These are phyloP conservation scores for Fusarium tuaranense DNA, from an alignment of 2,329 filamentous ascomycete genomes.

Conservation along the genomic window DNA sequence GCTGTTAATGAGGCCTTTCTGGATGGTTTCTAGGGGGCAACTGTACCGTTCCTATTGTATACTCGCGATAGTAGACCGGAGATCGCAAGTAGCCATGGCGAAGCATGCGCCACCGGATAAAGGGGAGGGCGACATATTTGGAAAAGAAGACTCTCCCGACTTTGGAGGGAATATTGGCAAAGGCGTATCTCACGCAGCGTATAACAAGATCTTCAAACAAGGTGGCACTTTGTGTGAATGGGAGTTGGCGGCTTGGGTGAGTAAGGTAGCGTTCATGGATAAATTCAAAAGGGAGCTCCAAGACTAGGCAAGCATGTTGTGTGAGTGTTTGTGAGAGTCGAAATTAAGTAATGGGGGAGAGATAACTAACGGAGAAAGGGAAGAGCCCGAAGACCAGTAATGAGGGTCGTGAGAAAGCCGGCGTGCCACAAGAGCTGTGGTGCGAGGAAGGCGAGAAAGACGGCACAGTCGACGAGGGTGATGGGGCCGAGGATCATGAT, in stretches of 20 bases:
- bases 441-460: conserved; percentile 77
- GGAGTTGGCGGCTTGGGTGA: conserved; percentile 52
- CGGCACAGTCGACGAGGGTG: conserved; percentile 79
- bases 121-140: conserved; percentile 78
- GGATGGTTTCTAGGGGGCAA: not conserved
- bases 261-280: conserved; percentile 49
- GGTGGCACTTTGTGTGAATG: conserved; percentile 77
- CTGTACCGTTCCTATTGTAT: conserved; percentile 47
- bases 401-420: conserved; percentile 69
- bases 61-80: conserved; percentile 73
- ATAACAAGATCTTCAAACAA: conserved; percentile 83
- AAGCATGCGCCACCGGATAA: conserved; percentile 80
- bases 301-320: conserved; percentile 33
- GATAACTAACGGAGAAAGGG: conserved; percentile 74
- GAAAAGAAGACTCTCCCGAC: conserved; percentile 84
- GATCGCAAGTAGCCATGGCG: conserved; percentile 74
- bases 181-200: conserved; percentile 82
- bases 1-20: not conserved
- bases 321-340: conserved; percentile 26
- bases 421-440: conserved; percentile 78
- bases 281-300: conserved; percentile 46
- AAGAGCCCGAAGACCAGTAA: conserved; percentile 70
- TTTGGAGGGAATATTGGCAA: conserved; percentile 75
- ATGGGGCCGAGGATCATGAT: conserved; percentile 80
- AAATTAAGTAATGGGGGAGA: not conserved